A percentile compares a stretch with the other conserved stretches of the same genome.
These are phyloP conservation scores for Xylaria sp. DNA, from an alignment of 2,329 filamentous ascomycete genomes.

Conservation along the genomic window DNA sequence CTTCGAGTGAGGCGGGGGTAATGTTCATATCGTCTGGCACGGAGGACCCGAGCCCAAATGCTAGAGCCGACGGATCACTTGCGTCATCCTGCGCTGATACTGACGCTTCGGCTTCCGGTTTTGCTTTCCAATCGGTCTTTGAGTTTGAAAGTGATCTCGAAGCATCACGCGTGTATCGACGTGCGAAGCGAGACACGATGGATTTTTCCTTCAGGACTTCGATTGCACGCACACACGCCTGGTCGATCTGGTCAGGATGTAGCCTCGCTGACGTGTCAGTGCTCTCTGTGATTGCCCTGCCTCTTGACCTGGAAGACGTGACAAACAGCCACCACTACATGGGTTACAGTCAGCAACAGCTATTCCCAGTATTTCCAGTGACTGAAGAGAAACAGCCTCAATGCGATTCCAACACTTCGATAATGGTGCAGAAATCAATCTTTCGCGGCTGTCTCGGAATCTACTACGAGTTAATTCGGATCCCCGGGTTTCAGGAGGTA, in stretches of 20 bases:
- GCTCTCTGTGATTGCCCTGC: constrained; percentile 18
- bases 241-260: constrained; percentile 12
- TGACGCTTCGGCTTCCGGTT: background rate
- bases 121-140: background rate
- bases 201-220: constrained; percentile 22
- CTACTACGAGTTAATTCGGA: background rate
- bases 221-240: constrained; percentile 8
- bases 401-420: background rate
- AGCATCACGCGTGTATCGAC: constrained; percentile 16
- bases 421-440: background rate
- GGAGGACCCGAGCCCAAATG: background rate
- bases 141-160: constrained; percentile 23
- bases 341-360: background rate
- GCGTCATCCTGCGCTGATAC: background rate
- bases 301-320: constrained; percentile 18
- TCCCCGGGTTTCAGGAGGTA: constrained; percentile 11
- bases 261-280: constrained; percentile 15
- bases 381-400: background rate
- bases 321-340: constrained; percentile 20
- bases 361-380: background rate
- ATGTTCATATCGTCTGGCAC: background rate
- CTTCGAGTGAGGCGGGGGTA: background rate
- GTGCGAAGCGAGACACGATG: constrained; percentile 17
- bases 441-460: constrained; percentile 5
- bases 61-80: no score